Evolutionary conservation across 345 rosid genomes (phyloP), one percentile per base, ranked within the genome.

Genomic region (Crucihimalaya himalaica): DNA sequence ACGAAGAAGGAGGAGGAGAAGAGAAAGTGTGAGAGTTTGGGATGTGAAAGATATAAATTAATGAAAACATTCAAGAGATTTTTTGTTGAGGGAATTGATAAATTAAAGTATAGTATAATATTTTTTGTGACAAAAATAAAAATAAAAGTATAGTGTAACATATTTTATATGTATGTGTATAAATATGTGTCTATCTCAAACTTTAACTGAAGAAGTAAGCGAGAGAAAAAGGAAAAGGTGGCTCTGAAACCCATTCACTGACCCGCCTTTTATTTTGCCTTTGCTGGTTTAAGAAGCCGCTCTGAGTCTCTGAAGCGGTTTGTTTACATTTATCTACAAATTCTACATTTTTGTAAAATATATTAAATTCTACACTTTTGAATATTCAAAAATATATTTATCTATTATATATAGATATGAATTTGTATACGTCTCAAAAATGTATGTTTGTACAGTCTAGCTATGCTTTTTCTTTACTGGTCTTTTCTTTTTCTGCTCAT

Each of bases 201-300:
- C 80, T 76, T 76, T 76, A 76, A 71, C 72, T 65, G 80, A 77
- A 77, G 76, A 77, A 71, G 80, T 37, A 64, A 77, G 54, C 75
- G 80, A 77, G 68, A 71, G 68, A 71, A 77, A 77, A 77, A 71
- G 68, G 77, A 52, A 71, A 77, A 66, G 72, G 42, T 56, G 68
- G 76, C 77, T 72, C 81, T 77, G 81, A 77, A 77, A 77, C 68
- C 75, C 72, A 77, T 77, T 65, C 77, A 77, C 77, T 77, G 81
- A 71, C 80, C 76, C 55, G 40, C 66, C 55, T 71, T 77, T 65
- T 65, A 25, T 58, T 77, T 71, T 66, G 64, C 81, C 81, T 77
- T 78, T 71, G 69, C 81, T 60, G 73, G 51, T 77, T 77, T 66
- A 71, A 29, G 68, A 71, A 71, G 72, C 77, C 58, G 72, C 47